Evolutionary conservation across 2,329 filamentous ascomycete genomes (phyloP).

Genomic region (Fusarium musae): DNA sequence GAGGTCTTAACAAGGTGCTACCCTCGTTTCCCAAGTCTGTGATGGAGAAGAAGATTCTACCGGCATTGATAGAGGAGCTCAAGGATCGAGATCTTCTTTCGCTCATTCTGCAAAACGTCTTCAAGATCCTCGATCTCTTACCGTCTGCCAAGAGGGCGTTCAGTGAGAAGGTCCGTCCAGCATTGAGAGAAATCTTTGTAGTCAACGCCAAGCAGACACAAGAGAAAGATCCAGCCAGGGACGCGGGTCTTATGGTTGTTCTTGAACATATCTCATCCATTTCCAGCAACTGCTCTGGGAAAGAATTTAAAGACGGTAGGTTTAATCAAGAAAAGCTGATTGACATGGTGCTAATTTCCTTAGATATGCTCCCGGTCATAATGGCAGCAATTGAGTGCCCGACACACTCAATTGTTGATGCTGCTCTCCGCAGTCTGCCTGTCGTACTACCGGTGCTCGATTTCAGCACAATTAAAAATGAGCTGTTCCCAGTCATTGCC

Average conservation of each 20-base stretch:
- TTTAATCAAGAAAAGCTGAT: constrained; percentile 26
- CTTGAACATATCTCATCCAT: constrained; percentile 84
- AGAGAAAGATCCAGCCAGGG: constrained; percentile 84
- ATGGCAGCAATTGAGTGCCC: constrained; percentile 86
- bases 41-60: constrained; percentile 92
- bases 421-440: constrained; percentile 81
- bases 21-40: constrained; percentile 94
- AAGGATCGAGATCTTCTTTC: constrained; percentile 91
- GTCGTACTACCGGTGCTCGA: constrained; percentile 88
- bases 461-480: constrained; percentile 96
- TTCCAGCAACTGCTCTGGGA: constrained; percentile 83
- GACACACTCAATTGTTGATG: constrained; percentile 89
- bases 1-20: constrained; percentile 85
- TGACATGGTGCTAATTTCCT: not conserved
- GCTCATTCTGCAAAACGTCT: constrained; percentile 88
- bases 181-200: constrained; percentile 84
- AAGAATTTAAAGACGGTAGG: constrained; percentile 92
- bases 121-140: constrained; percentile 85
- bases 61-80: constrained; percentile 88
- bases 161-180: constrained; percentile 86
- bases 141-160: constrained; percentile 83
- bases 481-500: constrained; percentile 92
- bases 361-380: constrained; percentile 89
- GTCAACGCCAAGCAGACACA: constrained; percentile 64
- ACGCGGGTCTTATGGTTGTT: constrained; percentile 91